Conservation (phyloP, 2,329 filamentous ascomycete species). For the Colletotrichum nymphaeae region DNA sequence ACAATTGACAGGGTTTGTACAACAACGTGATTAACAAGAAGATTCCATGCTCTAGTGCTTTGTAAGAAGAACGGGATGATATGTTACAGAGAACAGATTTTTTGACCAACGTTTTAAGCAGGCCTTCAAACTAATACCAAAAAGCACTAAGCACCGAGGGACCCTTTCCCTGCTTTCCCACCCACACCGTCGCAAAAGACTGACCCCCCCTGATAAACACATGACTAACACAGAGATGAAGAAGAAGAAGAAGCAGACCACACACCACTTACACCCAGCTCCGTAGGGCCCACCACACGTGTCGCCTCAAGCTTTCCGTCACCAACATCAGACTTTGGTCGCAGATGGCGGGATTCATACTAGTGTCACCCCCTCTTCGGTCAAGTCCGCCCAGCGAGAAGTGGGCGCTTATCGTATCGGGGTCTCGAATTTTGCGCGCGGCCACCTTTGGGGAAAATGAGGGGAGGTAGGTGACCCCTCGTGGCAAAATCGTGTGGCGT, state of each 20-base stretch:
- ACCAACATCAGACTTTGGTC: not conserved
- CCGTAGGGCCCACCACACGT: conserved; percentile 10
- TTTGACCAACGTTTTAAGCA: conserved; percentile 20
- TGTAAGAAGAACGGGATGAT: conserved; percentile 12
- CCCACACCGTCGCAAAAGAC: not conserved
- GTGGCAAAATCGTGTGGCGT: not conserved
- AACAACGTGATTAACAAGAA: not conserved
- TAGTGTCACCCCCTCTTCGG: not conserved
- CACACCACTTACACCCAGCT: not conserved
- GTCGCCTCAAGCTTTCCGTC: not conserved
- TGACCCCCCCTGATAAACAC: conserved; percentile 13
- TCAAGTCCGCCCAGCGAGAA: not conserved
- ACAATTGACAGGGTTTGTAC: not conserved
- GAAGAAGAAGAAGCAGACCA: not conserved
- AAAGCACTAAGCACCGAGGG: not conserved
- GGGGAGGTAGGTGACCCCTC: not conserved
- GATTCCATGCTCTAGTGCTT: not conserved
- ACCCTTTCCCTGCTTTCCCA: not conserved
- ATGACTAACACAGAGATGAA: not conserved
- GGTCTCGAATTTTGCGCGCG: not conserved
- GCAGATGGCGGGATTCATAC: not conserved
- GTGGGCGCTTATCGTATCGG: not conserved
- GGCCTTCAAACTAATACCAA: conserved; percentile 14
- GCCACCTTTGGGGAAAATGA: not conserved
- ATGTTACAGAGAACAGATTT: conserved; percentile 24